Conservation (phyloP, 2,329 filamentous ascomycete genomes). For the Ceratocystis ficicola region DNA sequence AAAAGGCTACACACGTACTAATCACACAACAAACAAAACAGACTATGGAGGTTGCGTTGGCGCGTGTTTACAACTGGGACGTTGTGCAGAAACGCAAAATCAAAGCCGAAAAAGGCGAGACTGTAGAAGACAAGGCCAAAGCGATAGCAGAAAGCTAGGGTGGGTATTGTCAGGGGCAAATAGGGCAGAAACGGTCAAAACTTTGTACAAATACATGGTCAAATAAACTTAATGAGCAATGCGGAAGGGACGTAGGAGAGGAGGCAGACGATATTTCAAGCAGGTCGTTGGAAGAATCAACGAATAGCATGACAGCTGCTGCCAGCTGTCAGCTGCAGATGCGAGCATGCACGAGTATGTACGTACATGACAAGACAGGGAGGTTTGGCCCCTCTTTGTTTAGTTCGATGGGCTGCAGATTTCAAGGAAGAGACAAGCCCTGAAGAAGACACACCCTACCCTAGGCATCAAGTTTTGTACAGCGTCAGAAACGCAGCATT, state of each 20-base stretch:
- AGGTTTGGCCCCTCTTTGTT: neutral
- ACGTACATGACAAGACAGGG: too few species aligned
- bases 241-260: neutral
- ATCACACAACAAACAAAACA: slow-evolving; percentile 29
- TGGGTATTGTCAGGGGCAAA: too few species aligned
- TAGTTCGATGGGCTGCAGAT: neutral
- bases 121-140: slow-evolving; percentile 33
- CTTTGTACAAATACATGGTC: slow-evolving; percentile 5
- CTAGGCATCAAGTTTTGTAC: neutral
- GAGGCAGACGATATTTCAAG: neutral
- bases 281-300: neutral
- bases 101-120: slow-evolving; percentile 50
- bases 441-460: neutral
- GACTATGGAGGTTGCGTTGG: slow-evolving; percentile 94
- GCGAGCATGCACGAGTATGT: neutral
- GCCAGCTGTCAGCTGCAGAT: neutral
- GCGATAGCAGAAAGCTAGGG: slow-evolving; percentile 26
- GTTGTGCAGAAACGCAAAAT: slow-evolving; percentile 92
- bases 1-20: neutral
- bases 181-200: neutral
- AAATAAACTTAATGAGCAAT: neutral
- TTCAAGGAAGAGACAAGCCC: slow-evolving; percentile 1
- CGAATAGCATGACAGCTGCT: neutral
- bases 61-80: slow-evolving; percentile 98
- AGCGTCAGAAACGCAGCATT: neutral